These are phyloP conservation scores for sorghum (Sorghum bicolor) DNA, from an alignment of 176 grass and related monocot species.

Conservation along the genomic window DNA sequence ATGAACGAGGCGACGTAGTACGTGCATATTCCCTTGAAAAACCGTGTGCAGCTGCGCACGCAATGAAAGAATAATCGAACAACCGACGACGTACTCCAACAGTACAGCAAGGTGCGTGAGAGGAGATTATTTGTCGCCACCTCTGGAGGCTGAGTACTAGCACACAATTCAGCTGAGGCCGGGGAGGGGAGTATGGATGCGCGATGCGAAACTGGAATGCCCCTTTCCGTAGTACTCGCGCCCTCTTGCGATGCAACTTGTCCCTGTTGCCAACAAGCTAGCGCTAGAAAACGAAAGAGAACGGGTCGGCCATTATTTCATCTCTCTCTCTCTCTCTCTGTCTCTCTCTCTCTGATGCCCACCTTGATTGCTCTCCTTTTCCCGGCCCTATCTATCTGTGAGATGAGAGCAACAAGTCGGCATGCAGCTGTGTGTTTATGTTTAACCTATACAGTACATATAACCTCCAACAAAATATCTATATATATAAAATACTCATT, in stretches of 20 bases:
- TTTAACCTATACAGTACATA: no score
- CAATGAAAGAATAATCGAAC: not conserved
- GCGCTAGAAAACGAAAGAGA: not conserved
- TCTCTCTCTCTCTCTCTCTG: not conserved
- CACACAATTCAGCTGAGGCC: not conserved
- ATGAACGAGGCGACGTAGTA: not conserved
- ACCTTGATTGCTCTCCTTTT: not conserved
- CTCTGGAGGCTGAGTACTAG: not conserved
- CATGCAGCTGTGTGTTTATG: not conserved
- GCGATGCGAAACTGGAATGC: not conserved
- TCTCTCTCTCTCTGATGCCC: not conserved
- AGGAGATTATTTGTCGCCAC: not conserved
- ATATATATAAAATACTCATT: no score
- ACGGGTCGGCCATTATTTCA: not conserved
- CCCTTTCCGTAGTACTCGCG: constrained; percentile 3
- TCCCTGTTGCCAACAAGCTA: not conserved
- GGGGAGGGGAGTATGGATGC: not conserved
- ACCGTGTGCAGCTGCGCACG: not conserved
- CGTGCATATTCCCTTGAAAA: not conserved
- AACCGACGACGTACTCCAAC: no score
- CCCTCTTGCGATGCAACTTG: constrained; percentile 26
- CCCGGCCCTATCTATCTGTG: not conserved
- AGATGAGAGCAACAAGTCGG: not conserved
- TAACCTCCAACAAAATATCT: no score
- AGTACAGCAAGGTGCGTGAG: no score